Evolutionary conservation across 257 asterid species (phyloP).

Genomic region (Thymus quinquecostatus): DNA sequence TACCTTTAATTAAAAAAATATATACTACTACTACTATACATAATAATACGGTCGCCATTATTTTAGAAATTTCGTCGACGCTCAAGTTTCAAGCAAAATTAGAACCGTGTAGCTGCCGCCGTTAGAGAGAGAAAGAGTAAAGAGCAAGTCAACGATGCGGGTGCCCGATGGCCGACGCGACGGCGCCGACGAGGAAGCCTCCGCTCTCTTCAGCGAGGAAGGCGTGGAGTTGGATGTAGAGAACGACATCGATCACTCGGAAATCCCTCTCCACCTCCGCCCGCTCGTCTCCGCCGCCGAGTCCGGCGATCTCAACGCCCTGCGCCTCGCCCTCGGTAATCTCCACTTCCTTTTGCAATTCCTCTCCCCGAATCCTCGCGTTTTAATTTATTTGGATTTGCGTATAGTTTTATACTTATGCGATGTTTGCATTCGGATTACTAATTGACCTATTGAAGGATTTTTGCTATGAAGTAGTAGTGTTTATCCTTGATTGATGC

Average conservation of each 20-base stretch:
- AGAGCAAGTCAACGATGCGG: conserved; percentile 50
- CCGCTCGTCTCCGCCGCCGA: conserved; percentile 68
- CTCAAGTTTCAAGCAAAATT: neutral
- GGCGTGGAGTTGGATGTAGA: conserved; percentile 49
- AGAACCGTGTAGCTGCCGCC: neutral
- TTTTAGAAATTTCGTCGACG: neutral
- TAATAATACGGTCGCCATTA: neutral
- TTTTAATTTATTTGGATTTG: neutral
- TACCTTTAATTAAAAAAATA: too few relatives aligned
- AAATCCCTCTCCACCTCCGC: conserved; percentile 68
- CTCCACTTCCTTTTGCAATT: neutral
- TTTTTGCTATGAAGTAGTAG: neutral
- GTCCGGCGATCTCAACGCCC: conserved; percentile 61
- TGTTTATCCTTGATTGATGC: neutral
- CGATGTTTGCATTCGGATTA: neutral
- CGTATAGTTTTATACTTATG: neutral
- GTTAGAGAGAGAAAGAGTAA: conserved; percentile 21
- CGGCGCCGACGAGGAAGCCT: conserved; percentile 66
- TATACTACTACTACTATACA: too few relatives aligned
- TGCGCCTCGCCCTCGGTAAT: conserved; percentile 71
- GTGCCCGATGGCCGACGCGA: conserved; percentile 65
- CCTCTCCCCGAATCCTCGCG: neutral
- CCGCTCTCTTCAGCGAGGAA: conserved; percentile 52
- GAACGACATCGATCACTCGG: conserved; percentile 47
- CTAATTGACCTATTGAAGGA: neutral